Evolutionary conservation across 495 filamentous ascomycete species (phyloP), one percentile per base, ranked within the genome.

Genomic region (Durotheca rogersii): DNA sequence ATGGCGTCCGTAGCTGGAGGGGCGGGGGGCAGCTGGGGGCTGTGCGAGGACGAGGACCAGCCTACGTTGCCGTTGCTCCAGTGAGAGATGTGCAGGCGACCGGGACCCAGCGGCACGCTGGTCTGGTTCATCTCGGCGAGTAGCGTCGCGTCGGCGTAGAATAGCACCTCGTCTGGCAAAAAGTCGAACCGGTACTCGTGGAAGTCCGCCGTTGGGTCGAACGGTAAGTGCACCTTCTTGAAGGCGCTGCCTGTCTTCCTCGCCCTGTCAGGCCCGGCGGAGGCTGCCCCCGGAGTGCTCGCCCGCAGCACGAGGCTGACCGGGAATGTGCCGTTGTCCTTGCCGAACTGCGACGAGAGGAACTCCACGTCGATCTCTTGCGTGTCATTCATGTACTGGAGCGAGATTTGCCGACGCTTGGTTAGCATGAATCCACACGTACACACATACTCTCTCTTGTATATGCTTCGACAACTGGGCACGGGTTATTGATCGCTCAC

Each of bases 101-200:
- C 87, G 2, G 81, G 59, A 0, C 66, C 60, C 1, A 61, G 66
- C 0, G 87, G 87, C 18, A 86, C 71, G 3, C 76, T 74, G 0
- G 70, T 66, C 9, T 73, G 72, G 5, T 64, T 68, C 75, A 88
- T 84, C 34, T 73, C 70, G 4, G 72, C 60, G 1, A 88, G 71
- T 34, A 74, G 63, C 11, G 55, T 30, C 19, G 76, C 75, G 61
- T 90, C 86, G 7, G 79, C 82, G 58, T 83, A 89, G 66, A 85
- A 88, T 19, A 72, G 60, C 9, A 90, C 81, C 5, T 60, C 60
- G 5, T 68, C 73, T 0, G 79, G 73, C n/a, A 78, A 55, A 71
- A 85, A 89, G 59, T 90, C 87, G 62, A 89, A 84, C 33, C 87
- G 85, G 59, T 89, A 90, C 64, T 89, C 85, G 63, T 90, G 86